Conservation (phyloP, 805 yeast genomes). For the Saturnispora gosingensis region DNA sequence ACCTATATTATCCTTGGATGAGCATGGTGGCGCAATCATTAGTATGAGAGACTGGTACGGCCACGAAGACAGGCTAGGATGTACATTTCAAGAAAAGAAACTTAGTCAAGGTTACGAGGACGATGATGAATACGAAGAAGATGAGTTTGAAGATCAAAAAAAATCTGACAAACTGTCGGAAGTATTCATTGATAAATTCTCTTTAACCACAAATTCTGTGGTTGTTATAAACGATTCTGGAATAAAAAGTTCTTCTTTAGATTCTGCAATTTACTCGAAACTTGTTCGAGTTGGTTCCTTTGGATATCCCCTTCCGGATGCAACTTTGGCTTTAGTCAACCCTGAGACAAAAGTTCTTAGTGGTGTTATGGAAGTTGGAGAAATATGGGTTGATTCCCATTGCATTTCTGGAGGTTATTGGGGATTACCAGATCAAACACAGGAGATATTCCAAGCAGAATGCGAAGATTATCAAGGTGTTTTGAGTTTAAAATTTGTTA, state of each 20-base stretch:
- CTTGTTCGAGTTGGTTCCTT: conserved; percentile 76
- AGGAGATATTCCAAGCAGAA: conserved; percentile 69
- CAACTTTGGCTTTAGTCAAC: conserved; percentile 86
- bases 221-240: conserved; percentile 55
- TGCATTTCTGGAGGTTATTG: conserved; percentile 86
- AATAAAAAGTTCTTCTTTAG: conserved; percentile 37
- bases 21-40: conserved; percentile 93
- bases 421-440: conserved; percentile 60
- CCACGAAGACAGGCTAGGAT: conserved; percentile 52
- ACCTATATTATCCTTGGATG: conserved; percentile 81
- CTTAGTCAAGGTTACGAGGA: conserved; percentile 25
- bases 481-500: conserved; percentile 66
- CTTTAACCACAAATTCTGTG: conserved; percentile 63
- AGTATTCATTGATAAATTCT: conserved; percentile 62
- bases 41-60: conserved; percentile 90
- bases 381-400: conserved; percentile 95
- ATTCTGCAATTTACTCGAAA: conserved; percentile 12
- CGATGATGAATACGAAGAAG: conserved; percentile 22
- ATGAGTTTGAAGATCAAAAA: conserved; percentile 15
- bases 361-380: conserved; percentile 78
- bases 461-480: conserved; percentile 66
- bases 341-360: conserved; percentile 80
- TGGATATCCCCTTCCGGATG: conserved; percentile 92
- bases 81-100: conserved; percentile 30
- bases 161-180: conserved; percentile 43